Base-by-base conservation (phyloP, 2,329 filamentous ascomycete genomes). In the Penicillium fuscoglaucum region DNA sequence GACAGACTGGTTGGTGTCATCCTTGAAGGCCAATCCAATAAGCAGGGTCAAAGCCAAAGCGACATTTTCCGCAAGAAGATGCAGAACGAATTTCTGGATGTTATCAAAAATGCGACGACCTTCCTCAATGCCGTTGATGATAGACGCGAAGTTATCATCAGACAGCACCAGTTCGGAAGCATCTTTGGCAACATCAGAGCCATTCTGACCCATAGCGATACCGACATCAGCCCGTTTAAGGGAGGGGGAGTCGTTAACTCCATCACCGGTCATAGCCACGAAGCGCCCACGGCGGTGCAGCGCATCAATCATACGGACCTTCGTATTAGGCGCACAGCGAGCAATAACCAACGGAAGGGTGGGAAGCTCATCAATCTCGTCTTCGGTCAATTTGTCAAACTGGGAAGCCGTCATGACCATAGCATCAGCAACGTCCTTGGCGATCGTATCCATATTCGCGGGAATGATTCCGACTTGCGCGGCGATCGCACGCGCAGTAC, bases 261-360 rank as follows among this genome's bases (percentile, higher is more conserved):
- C 91, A 64, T 96, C 91, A 65, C 91, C 91, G 29, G 91, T 96
- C 90, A 96, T 95, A 55, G 90, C 91, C 71, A 88, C 90, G 73
- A 90, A 93, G 12, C 83, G 82, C 17, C 86, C 84, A 41, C 90
- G 86, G 26, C 75, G 70, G 52, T 77, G 76, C 39, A 79, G 58
- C 1, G 76, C 76, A 37, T 91, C 89, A 53, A 96, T 93, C 91
- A 96, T 96, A 55, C 90, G 87, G 7, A 92, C 90, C 77, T 96
- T 96, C 15, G 83, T 84, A 55, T 82, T 79, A 3, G 83, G 83
- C 1, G 83, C 81, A 61, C 83, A 86, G 41, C 84, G 79, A 55
- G 84, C 84, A 60, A 86, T 83, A 13, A 87, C 84, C 6, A 84
- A 70, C 2, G 84, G 84, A 1, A 85, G 71, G 0, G 80, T 78